Conservation (phyloP, 1,284 basidiomycete genomes). For the Ceratobasidium sp. region DNA sequence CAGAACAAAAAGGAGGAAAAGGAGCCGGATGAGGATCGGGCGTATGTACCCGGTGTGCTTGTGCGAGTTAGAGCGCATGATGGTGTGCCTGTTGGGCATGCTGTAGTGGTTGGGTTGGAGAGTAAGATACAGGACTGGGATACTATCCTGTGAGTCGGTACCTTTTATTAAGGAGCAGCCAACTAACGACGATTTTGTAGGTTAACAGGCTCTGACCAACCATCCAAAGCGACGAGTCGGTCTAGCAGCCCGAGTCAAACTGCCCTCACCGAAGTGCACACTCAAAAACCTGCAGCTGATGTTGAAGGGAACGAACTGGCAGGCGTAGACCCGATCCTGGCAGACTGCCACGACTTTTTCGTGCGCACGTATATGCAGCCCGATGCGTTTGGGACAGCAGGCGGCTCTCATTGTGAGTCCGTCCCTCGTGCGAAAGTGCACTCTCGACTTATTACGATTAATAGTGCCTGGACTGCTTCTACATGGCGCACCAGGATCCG, state of each 20-base stretch:
- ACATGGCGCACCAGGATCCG: conserved; percentile 62
- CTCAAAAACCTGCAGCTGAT: conserved; percentile 30
- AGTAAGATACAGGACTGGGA: conserved; percentile 70
- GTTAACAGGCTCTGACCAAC: conserved; percentile 11
- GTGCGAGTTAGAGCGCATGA: conserved; percentile 15
- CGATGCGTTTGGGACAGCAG: conserved; percentile 23
- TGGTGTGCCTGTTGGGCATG: conserved; percentile 34
- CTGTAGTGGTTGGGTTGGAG: conserved; percentile 58
- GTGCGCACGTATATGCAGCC: conserved; percentile 43
- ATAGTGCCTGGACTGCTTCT: conserved; percentile 57
- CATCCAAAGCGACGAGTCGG: conserved; percentile 2
- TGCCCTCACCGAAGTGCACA: background rate
- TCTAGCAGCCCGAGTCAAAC: conserved; percentile 16
- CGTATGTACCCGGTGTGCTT: conserved; percentile 21
- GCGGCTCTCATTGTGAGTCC: conserved; percentile 27
- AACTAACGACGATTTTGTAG: conserved; percentile 52
- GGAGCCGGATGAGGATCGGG: background rate
- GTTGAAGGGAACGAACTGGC: conserved; percentile 60
- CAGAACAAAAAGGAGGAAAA: conserved; percentile 33
- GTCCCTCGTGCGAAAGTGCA: too few species aligned
- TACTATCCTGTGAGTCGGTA: conserved; percentile 63
- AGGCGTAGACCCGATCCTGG: conserved; percentile 74
- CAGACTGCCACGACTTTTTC: conserved; percentile 56
- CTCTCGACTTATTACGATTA: background rate
- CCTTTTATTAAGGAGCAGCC: conserved; percentile 59